Conservation (phyloP, 2,329 filamentous ascomycete genomes). For the Verticillium isaacii region DNA sequence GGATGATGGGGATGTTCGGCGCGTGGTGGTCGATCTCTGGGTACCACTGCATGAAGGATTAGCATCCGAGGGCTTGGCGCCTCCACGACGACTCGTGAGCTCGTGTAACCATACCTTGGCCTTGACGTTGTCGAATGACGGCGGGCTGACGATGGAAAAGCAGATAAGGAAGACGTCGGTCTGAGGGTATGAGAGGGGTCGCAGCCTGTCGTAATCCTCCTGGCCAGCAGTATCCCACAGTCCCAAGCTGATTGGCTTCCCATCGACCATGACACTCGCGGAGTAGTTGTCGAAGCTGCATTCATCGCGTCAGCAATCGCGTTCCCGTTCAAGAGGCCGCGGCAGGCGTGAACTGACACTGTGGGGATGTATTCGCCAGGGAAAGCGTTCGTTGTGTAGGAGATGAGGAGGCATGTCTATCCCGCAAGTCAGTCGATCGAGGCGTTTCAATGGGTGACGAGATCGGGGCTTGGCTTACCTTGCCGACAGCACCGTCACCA, state of each 20-base stretch:
- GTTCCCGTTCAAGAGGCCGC: background rate
- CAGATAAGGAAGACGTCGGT: conserved; percentile 98
- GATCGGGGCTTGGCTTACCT: conserved; percentile 54
- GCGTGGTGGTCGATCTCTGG: conserved; percentile 97
- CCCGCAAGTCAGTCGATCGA: conserved; percentile 14
- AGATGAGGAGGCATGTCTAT: conserved; percentile 97
- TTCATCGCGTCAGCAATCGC: conserved; percentile 6
- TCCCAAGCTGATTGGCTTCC: conserved; percentile 93
- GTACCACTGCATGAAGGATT: conserved; percentile 64
- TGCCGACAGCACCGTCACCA: conserved; percentile 98
- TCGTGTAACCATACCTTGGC: conserved; percentile 67
- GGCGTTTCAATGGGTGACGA: conserved; percentile 1
- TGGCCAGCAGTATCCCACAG: conserved; percentile 98
- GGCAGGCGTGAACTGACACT: conserved; percentile 57
- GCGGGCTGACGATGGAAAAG: conserved; percentile 96
- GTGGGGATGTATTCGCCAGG: conserved; percentile 99
- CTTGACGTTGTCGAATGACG: conserved; percentile 98
- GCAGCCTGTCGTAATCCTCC: conserved; percentile 94
- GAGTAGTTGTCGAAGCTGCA: conserved; percentile 96
- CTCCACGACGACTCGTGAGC: background rate
- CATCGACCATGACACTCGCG: conserved; percentile 97
- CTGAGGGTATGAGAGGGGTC: conserved; percentile 94
- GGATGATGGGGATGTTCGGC: conserved; percentile 90
- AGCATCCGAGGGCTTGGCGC: background rate
- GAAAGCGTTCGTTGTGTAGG: conserved; percentile 98